Evolutionary conservation across 805 yeast species (phyloP).

Genomic region (Starmerella stellata): DNA sequence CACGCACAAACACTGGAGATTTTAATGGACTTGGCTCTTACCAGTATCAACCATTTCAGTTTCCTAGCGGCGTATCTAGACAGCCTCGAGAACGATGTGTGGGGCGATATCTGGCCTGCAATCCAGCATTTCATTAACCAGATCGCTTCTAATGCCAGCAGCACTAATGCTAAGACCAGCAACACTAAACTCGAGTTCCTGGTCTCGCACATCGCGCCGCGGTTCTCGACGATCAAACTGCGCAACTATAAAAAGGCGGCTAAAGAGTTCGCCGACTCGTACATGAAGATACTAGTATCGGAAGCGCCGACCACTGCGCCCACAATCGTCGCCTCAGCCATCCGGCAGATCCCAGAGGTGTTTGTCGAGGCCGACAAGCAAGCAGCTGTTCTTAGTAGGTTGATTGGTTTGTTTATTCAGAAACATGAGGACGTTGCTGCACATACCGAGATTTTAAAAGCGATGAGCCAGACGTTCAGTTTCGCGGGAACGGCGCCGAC

Average conservation of each 20-base stretch:
- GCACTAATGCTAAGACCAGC: not conserved
- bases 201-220: constrained; percentile 6
- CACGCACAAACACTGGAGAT: constrained; percentile 13
- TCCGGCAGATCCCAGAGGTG: constrained; percentile 28
- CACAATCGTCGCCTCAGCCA: constrained; percentile 22
- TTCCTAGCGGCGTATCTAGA: constrained; percentile 45
- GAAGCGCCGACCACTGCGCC: constrained; percentile 1
- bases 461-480: constrained; percentile 2
- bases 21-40: constrained; percentile 7
- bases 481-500: constrained; percentile 18
- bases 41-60: constrained; percentile 6
- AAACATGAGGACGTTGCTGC: constrained; percentile 4
- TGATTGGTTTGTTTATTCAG: constrained; percentile 24
- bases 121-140: constrained; percentile 44
- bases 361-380: constrained; percentile 47
- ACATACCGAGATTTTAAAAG: constrained; percentile 5
- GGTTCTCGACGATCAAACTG: constrained; percentile 6
- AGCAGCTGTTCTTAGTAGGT: constrained; percentile 30
- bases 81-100: constrained; percentile 53
- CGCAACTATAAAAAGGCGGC: constrained; percentile 25
- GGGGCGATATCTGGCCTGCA: constrained; percentile 60
- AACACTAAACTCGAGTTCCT: constrained; percentile 1
- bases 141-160: constrained; percentile 29
- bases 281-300: constrained; percentile 21
- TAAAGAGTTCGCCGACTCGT: constrained; percentile 38